Base-by-base conservation (phyloP, 441 rosid genomes). In the Rhodomyrtus psidioides region DNA sequence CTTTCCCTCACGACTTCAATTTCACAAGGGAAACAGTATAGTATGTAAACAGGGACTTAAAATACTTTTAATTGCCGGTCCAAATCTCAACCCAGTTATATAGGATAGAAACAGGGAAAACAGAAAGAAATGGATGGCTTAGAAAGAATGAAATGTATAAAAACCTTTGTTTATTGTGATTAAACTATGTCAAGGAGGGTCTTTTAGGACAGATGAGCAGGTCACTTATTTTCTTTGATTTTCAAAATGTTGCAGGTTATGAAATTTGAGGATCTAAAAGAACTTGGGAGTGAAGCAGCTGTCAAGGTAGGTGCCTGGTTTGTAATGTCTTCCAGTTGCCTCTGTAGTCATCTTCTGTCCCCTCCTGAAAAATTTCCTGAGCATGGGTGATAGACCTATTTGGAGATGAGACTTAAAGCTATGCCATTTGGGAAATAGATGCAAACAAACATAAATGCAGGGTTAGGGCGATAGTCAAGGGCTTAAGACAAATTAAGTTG, bases 181-280 rank as follows among this genome's bases (percentile, higher is more conserved):
- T 21, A 65, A 34, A 19, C 26, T 34, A 70, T 21, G 49, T 70
- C n/a, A 21, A 1, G 2, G 75, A 62, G 75, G 16, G 79, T 70
- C 14, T 21, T 39, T 21, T 19, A 70, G 34, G 34, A 39, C n/a
- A 21, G n/a, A 10, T 70, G 79, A 21, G 46, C 24, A 70, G 79
- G 13, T 21, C 49, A 70, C 79, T 39, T 34, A 70, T 70, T 21
- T 65, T 70, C 49, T 70, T 42, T 70, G 79, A 39, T 34, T 34
- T 39, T 39, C 79, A 21, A 39, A 5, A 70, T 70, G n/a, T 82
- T 86, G 55, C 90, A 97, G 99, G 98, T 97, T 84, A 97, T 97
- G 99, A 96, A 97, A 89, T 97, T 96, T 26, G 96, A 94, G 27
- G 99, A 96, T 94, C 94, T 97, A 84, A 97, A 97, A 93, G 98